Percentiles rank a stretch among this genome's conserved stretches.
These are phyloP conservation scores for Aspergillus diversus DNA, from an alignment of 495 filamentous ascomycete genomes.

Conservation along the genomic window DNA sequence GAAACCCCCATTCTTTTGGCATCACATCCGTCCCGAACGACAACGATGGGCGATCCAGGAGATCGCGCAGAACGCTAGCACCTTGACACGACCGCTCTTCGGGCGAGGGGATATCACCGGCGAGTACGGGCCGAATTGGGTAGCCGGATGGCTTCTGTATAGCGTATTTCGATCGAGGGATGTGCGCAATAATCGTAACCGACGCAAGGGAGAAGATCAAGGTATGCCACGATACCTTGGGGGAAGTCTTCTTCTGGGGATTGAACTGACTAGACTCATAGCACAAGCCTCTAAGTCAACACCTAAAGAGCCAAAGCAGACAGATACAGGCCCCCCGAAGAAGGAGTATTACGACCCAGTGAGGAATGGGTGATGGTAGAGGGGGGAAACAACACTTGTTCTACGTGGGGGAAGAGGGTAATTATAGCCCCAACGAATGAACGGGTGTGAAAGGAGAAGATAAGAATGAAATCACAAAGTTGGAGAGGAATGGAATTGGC, in stretches of 20 bases:
- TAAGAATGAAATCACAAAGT: neutral
- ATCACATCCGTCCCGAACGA: conserved; percentile 46
- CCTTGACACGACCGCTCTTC: conserved; percentile 43
- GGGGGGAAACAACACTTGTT: neutral
- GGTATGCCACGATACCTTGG: conserved; percentile 27
- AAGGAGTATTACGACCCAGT: conserved; percentile 53
- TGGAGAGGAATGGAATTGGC: conserved; percentile 6
- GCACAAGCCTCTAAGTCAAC: conserved; percentile 21
- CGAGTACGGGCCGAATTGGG: conserved; percentile 59
- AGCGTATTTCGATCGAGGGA: conserved; percentile 62
- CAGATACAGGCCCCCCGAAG: conserved; percentile 32
- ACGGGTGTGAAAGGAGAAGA: neutral
- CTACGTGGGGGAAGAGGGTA: no score
- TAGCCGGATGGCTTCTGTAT: conserved; percentile 61
- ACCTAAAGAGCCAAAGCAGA: conserved; percentile 27
- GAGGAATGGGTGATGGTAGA: conserved; percentile 36
- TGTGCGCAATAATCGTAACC: conserved; percentile 56
- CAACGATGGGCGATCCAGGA: conserved; percentile 46
- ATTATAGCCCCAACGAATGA: no score
- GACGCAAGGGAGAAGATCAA: conserved; percentile 45
- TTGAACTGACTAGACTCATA: conserved; percentile 10
- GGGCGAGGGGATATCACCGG: conserved; percentile 41
- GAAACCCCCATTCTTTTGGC: conserved; percentile 51
- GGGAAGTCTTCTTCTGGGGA: neutral
- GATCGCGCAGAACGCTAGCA: conserved; percentile 42